phyloP scores from a whole-genome alignment of 192 early-diverging fungal species.

The Entomortierella lignicola region DNA sequence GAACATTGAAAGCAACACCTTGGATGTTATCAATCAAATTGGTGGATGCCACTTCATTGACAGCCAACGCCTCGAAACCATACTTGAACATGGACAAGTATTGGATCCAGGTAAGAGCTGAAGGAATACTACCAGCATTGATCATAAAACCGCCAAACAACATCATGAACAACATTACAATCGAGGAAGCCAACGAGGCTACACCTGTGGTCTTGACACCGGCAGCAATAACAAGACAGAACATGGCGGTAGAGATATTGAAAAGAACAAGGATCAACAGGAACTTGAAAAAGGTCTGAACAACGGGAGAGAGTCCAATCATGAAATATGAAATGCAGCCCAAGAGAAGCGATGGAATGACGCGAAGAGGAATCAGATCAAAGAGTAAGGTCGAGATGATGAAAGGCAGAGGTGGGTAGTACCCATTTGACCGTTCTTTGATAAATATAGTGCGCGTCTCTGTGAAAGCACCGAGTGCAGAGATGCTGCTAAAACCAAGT shows the following conservation, averaged over 20 bases:
- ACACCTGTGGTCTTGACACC: conserved; percentile 68
- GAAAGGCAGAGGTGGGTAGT: conserved; percentile 58
- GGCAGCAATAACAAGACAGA: conserved; percentile 69
- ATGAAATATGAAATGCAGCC: conserved; percentile 75
- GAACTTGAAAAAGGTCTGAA: conserved; percentile 68
- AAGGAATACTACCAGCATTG: conserved; percentile 75
- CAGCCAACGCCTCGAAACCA: conserved; percentile 78
- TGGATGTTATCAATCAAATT: conserved; percentile 43
- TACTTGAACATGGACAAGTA: conserved; percentile 80
- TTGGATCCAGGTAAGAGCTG: conserved; percentile 72
- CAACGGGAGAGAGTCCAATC: conserved; percentile 67
- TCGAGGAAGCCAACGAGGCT: conserved; percentile 69
- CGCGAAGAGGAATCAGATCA: conserved; percentile 76
- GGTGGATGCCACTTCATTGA: conserved; percentile 62
- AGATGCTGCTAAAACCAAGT: conserved; percentile 75
- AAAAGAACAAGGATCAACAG: conserved; percentile 73
- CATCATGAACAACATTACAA: conserved; percentile 82
- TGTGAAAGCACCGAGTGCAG: conserved; percentile 69
- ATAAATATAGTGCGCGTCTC: conserved; percentile 57
- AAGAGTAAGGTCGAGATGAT: conserved; percentile 74
- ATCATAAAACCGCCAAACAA: conserved; percentile 80
- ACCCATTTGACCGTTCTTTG: conserved; percentile 63
- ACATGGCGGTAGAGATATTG: conserved; percentile 67
- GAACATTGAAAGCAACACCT: conserved; percentile 38
- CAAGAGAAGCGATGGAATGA: conserved; percentile 73